Percentiles rank a stretch among this genome's conserved stretches.
Evolutionary conservation across 441 rosid species (phyloP).

Genomic region (Bruguiera hainesii): DNA sequence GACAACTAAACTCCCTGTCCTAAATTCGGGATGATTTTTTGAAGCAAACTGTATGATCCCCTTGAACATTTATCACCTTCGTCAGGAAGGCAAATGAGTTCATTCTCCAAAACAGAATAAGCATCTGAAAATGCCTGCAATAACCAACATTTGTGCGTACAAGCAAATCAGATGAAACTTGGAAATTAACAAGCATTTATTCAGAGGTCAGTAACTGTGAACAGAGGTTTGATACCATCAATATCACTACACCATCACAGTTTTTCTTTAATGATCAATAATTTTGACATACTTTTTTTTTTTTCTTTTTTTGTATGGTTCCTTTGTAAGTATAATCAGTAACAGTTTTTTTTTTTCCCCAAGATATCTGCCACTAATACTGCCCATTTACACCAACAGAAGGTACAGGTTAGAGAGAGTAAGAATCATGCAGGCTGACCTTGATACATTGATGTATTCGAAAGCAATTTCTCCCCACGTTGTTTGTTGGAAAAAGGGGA

Average conservation of each 20-base stretch:
- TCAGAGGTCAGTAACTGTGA: too few relatives aligned
- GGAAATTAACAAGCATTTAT: too few relatives aligned
- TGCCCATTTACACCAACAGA: not conserved
- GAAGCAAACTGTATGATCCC: conserved; percentile 55
- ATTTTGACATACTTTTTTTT: too few relatives aligned
- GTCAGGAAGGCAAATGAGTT: conserved; percentile 52
- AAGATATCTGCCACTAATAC: too few relatives aligned
- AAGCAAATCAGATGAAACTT: conserved; percentile 5
- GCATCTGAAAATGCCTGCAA: conserved; percentile 98
- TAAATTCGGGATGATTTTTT: conserved; percentile 69
- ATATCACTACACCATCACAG: too few relatives aligned
- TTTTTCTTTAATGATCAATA: too few relatives aligned
- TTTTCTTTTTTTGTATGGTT: too few relatives aligned
- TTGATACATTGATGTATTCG: conserved; percentile 99
- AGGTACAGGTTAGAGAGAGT: not conserved
- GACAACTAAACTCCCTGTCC: conserved; percentile 21
- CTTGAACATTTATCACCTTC: conserved; percentile 42
- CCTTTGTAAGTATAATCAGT: too few relatives aligned
- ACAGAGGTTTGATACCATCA: too few relatives aligned
- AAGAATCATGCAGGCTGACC: conserved; percentile 43
- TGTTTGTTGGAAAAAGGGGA: conserved; percentile 92
- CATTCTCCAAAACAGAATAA: conserved; percentile 74
- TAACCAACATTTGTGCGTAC: conserved; percentile 13
- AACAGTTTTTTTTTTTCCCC: too few relatives aligned
- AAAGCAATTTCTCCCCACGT: conserved; percentile 98